These are phyloP conservation scores for Malassezia restricta DNA, from an alignment of 1,284 basidiomycete species.

Conservation along the genomic window DNA sequence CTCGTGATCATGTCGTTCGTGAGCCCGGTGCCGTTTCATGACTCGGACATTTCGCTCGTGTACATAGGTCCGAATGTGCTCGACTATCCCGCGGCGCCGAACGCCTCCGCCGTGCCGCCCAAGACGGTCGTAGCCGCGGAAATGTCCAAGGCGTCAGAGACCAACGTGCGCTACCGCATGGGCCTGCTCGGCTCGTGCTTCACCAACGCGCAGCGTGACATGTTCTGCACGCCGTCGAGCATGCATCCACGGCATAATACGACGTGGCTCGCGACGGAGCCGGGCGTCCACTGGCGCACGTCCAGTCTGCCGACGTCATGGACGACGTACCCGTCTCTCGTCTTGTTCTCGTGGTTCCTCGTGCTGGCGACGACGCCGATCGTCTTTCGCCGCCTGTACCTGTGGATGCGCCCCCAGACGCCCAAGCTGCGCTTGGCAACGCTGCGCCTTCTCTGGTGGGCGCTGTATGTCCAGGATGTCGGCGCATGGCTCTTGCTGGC, in stretches of 20 bases:
- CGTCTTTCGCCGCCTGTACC: conserved; percentile 5
- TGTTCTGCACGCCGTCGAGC: conserved; percentile 1
- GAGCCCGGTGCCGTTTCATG: conserved; percentile 12
- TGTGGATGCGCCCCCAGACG: neutral
- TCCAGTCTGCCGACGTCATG: neutral
- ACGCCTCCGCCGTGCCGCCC: neutral
- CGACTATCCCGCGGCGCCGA: neutral
- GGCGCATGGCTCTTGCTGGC: neutral
- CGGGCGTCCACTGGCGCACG: conserved; percentile 1
- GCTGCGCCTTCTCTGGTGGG: neutral
- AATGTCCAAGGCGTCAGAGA: neutral
- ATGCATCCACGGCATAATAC: conserved; percentile 2
- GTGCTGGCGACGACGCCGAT: neutral
- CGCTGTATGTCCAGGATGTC: conserved; percentile 6
- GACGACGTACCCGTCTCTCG: neutral
- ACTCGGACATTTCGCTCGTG: conserved; percentile 12
- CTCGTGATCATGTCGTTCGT: conserved; percentile 10
- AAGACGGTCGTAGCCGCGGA: neutral
- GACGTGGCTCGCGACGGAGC: neutral
- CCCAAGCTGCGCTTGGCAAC: neutral
- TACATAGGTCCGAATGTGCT: conserved; percentile 3
- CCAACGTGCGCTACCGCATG: neutral
- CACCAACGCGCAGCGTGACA: neutral
- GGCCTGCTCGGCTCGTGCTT: conserved; percentile 14
- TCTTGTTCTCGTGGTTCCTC: neutral